Conservation (phyloP, 2,329 filamentous ascomycete species). For the Catunica adiposa region DNA sequence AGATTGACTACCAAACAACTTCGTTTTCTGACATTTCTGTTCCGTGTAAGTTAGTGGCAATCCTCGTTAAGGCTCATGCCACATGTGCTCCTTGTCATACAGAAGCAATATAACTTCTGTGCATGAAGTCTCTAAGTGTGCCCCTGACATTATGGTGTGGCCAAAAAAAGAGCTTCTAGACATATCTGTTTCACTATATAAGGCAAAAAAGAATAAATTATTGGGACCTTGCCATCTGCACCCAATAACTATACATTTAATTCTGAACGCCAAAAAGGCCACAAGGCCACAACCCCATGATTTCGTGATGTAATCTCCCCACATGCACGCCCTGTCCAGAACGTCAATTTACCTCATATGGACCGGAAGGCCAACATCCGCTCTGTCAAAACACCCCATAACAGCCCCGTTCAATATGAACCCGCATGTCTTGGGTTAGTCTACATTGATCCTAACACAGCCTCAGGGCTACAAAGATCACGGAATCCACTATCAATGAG, state of each 20-base stretch:
- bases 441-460: too few relatives aligned
- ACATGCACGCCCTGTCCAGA: neutral
- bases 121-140: neutral
- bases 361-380: neutral
- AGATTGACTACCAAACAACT: too few relatives aligned
- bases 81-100: neutral
- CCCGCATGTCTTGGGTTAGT: too few relatives aligned
- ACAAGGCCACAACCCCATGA: neutral
- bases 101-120: neutral
- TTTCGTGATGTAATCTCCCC: neutral
- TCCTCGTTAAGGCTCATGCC: too few relatives aligned
- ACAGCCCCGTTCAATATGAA: neutral
- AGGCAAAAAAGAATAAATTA: too few relatives aligned
- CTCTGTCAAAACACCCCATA: neutral
- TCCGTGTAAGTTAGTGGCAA: neutral
- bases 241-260: too few relatives aligned
- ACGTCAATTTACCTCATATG: neutral
- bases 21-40: neutral
- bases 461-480: too few relatives aligned
- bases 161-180: neutral
- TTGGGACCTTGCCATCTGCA: too few relatives aligned
- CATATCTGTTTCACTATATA: too few relatives aligned
- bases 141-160: too few relatives aligned
- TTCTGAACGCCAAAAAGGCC: too few relatives aligned
- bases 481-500: too few relatives aligned